These are phyloP conservation scores for Dendrocalamus sinicus DNA, from an alignment of 176 grass and related monocot species.

Conservation along the genomic window DNA sequence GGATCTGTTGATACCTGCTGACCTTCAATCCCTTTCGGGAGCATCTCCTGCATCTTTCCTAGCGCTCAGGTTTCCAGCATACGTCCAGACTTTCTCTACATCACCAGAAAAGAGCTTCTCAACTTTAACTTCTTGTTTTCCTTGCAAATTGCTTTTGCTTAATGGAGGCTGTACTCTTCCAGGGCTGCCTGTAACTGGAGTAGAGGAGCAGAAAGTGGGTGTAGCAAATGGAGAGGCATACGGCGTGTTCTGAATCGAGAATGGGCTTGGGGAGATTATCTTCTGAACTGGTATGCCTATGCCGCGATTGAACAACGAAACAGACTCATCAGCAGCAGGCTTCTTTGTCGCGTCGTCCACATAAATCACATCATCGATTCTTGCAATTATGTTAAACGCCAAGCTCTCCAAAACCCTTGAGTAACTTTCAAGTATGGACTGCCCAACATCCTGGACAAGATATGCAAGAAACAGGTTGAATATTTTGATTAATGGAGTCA, in stretches of 20 bases:
- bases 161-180: conserved; percentile 55
- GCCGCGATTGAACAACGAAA: conserved; percentile 78
- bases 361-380: conserved; percentile 94
- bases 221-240: conserved; percentile 87
- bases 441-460: conserved; percentile 86
- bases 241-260: conserved; percentile 84
- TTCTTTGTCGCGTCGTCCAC: conserved; percentile 81
- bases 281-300: conserved; percentile 75
- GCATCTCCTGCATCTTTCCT: conserved; percentile 76
- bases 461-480: conserved; percentile 21
- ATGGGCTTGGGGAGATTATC: conserved; percentile 82
- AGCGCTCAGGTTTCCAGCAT: conserved; percentile 70
- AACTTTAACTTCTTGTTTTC: conserved; percentile 52
- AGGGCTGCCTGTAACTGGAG: conserved; percentile 74
- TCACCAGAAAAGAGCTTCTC: conserved; percentile 69
- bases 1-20: conserved; percentile 26
- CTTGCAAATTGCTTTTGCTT: conserved; percentile 47
- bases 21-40: conserved; percentile 76
- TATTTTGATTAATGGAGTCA: neutral
- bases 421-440: conserved; percentile 98
- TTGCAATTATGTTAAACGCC: conserved; percentile 90
- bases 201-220: conserved; percentile 77
- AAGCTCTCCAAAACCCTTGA: conserved; percentile 93
- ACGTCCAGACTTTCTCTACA: conserved; percentile 83
- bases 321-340: conserved; percentile 58